Base-by-base conservation (phyloP, 441 rosid species). In the Erodium texanum region DNA sequence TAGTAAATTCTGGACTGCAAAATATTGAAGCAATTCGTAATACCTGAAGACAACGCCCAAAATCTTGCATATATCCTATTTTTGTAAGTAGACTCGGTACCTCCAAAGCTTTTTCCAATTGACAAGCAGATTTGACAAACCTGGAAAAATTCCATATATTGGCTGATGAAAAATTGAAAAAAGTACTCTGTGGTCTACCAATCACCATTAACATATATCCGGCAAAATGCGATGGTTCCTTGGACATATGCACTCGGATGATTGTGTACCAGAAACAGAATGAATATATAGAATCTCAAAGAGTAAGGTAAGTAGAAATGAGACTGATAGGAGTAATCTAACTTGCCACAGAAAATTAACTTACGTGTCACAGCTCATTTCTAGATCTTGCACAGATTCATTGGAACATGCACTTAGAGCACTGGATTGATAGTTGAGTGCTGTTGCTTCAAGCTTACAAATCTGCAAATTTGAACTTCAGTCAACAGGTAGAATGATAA, bases 11-110 rank as follows among this genome's bases (percentile, higher is more conserved):
- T 29, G 62, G 15, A 22, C 62, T 27, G 1, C 1, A 1, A 27
- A 27, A 3, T 27, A 27, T 27, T 1, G 29, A 22, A 0, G 32
- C 32, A 16, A 68, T 7, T 41, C 48, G 66, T 27, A 58, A 27
- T 74, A 81, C 85, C 82, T 79, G 82, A 75, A 81, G 81, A 65
- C 85, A 79, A 36, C 85, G 75, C 16, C 77, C 81, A 34, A 76
- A 81, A 75, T 82, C 73, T 48, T 81, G 77, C 19, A 82, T 79
- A 62, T 81, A 79, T 48, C 85, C 85, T 67, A 81, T 76, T 74
- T 81, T 82, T 70, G 77, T 79, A 69, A 81, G 82, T 64, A 79
- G 69, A 34, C 7, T 16, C 20, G 85, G 81, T 62, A 81, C 81
- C 56, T 81, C 85, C 76, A 81, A 70, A 54, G 85, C 76, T 81